A percentile compares a stretch with the other conserved stretches of the same genome.
These are phyloP conservation scores for Ophiostoma australiae DNA, from an alignment of 2,329 filamentous ascomycete genomes.

Conservation along the genomic window DNA sequence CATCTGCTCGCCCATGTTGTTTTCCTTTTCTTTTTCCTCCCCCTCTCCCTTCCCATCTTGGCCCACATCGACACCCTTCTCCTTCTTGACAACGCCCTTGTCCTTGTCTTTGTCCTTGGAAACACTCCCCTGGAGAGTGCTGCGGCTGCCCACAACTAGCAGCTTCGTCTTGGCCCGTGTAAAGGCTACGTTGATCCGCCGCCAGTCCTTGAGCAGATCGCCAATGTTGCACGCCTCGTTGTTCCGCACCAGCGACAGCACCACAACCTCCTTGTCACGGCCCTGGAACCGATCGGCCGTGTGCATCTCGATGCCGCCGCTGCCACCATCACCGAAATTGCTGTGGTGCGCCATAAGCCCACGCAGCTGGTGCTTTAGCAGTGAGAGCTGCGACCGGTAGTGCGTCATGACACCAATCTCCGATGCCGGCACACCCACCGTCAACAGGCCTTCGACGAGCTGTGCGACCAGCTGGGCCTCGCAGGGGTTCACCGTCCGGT, in stretches of 20 bases:
- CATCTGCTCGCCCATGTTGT: slow-evolving; percentile 60
- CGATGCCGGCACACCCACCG: slow-evolving; percentile 64
- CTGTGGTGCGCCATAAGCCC: slow-evolving; percentile 29
- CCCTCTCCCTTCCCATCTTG: slow-evolving; percentile 36
- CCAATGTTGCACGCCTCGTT: slow-evolving; percentile 82
- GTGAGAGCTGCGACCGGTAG: slow-evolving; percentile 84
- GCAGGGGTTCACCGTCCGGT: slow-evolving; percentile 80
- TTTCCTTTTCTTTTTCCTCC: slow-evolving; percentile 37
- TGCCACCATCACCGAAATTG: not conserved
- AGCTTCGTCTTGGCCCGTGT: slow-evolving; percentile 90
- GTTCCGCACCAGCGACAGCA: slow-evolving; percentile 80
- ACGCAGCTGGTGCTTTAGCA: slow-evolving; percentile 69
- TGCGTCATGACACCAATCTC: slow-evolving; percentile 95
- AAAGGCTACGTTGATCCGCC: slow-evolving; percentile 91
- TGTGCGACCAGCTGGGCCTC: slow-evolving; percentile 75
- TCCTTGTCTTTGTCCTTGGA: slow-evolving; percentile 32
- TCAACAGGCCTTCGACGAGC: slow-evolving; percentile 72
- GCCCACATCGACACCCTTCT: not conserved
- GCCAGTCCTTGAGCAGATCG: slow-evolving; percentile 84
- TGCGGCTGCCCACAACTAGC: slow-evolving; percentile 75
- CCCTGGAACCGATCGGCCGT: slow-evolving; percentile 97
- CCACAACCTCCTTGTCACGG: slow-evolving; percentile 86
- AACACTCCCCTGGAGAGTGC: slow-evolving; percentile 54
- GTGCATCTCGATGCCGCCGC: slow-evolving; percentile 79
- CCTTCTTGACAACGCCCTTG: slow-evolving; percentile 52